Base-by-base conservation (phyloP, 2,329 filamentous ascomycete species). In the Colletotrichum truncatum region DNA sequence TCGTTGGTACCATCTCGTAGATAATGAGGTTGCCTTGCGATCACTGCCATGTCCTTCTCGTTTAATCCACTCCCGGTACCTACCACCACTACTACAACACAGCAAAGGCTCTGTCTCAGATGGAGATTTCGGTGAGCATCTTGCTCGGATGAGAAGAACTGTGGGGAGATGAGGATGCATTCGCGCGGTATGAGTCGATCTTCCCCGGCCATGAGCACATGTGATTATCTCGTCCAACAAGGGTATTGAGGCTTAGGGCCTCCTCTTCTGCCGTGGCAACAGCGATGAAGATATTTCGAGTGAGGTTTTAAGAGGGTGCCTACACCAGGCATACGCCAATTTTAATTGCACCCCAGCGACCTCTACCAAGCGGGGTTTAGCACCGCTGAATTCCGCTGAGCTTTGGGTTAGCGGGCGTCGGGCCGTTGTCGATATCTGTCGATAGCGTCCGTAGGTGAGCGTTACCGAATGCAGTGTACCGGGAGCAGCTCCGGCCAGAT, bases 51-150 rank as follows among this genome's bases (percentile, higher is more conserved):
- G 39, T 23, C 39, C 3, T n/a, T 34, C 21, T 28, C 26, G 25
- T 41, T 41, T 38, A 21, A 23, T 45, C 16, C 16, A 38, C 6
- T 55, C 52, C 38, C 52, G 45, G 53, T 25, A 26, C 26, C n/a
- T 21, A 21, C 28, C 32, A 28, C 6, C 48, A 39, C 32, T 41
- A 36, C 30, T 16, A 32, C 21, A 55, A n/a, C 39, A 25, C n/a
- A 30, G 41, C 48, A 41, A 55, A 34, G 49, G 55, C 30, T 55
- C 41, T 66, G 63, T 63, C 57, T 63, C 45, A 45, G 28, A 18
- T 59, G 36, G 63, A 28, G 16, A 28, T 49, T 56, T 56, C 63
- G 63, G 57, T 56, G 57, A 63, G 45, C 45, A 34, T 62, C 14
- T 62, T 14, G 34, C 25, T 18, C 16, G 18, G n/a, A 9, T 34